Evolutionary conservation across 495 filamentous ascomycete species (phyloP).

Genomic region (Arthonia radiata): DNA sequence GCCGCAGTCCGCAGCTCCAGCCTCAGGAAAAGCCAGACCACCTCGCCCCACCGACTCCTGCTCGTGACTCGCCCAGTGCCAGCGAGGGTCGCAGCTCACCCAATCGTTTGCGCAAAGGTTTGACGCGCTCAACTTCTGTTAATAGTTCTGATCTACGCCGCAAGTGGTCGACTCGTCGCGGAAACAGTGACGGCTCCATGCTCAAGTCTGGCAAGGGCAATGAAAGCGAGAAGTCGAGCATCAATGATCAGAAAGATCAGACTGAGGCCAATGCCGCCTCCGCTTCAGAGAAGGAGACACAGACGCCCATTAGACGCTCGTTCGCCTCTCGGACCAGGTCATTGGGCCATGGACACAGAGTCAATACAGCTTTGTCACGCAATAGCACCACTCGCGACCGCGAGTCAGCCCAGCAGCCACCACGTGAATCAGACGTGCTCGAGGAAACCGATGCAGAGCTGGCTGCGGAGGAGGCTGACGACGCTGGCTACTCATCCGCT

Average conservation of each 20-base stretch:
- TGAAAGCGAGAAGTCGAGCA: conserved; percentile 46
- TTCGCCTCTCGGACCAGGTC: conserved; percentile 62
- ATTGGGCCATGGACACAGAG: conserved; percentile 65
- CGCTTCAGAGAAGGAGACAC: conserved; percentile 16
- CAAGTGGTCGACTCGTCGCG: conserved; percentile 35
- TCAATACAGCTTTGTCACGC: conserved; percentile 78
- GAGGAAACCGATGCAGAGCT: conserved; percentile 56
- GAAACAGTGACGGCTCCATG: conserved; percentile 26
- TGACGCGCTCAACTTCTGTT: conserved; percentile 66
- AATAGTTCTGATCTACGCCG: conserved; percentile 51
- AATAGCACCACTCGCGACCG: too few relatives aligned
- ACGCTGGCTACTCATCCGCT: too few relatives aligned
- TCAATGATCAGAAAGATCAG: conserved; percentile 20
- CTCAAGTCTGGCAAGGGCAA: conserved; percentile 45
- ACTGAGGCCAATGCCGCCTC: conserved; percentile 14
- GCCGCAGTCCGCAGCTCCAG: conserved; percentile 25
- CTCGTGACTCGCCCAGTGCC: conserved; percentile 28
- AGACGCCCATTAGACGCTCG: conserved; percentile 19
- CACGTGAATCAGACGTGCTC: conserved; percentile 42
- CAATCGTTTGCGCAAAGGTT: conserved; percentile 32
- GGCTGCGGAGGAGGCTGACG: conserved; percentile 13
- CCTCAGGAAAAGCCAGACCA: conserved; percentile 22
- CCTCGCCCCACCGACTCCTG: conserved; percentile 39
- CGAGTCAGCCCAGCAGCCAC: too few relatives aligned
- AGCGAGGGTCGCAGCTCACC: conserved; percentile 27